Evolutionary conservation across 2,329 filamentous ascomycete species (phyloP).

Genomic region (Colletotrichum incanum): DNA sequence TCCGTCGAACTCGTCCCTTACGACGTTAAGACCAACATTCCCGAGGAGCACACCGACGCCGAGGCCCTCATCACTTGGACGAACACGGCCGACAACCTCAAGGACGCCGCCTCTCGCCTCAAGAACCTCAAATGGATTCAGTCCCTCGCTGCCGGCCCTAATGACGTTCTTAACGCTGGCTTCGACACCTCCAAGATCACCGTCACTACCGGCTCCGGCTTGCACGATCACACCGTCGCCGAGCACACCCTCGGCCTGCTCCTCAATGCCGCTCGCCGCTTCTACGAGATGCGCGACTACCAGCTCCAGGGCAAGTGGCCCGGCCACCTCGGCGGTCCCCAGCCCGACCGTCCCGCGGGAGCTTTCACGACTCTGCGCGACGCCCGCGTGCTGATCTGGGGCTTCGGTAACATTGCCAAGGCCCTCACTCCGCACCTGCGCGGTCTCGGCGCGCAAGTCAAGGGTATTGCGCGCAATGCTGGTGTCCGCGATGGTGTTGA

Average conservation of each 20-base stretch:
- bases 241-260: constrained; percentile 75
- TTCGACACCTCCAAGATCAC: constrained; percentile 67
- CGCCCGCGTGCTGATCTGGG: constrained; percentile 74
- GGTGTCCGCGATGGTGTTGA: constrained; percentile 73
- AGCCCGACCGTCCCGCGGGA: constrained; percentile 70
- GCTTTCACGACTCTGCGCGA: constrained; percentile 73
- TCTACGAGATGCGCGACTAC: constrained; percentile 75
- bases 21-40: constrained; percentile 70
- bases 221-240: constrained; percentile 76
- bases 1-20: constrained; percentile 71
- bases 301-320: constrained; percentile 73
- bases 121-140: constrained; percentile 76
- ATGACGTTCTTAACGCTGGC: constrained; percentile 74
- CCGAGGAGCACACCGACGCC: constrained; percentile 72
- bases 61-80: constrained; percentile 74
- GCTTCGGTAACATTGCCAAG: constrained; percentile 78
- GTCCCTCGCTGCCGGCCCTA: constrained; percentile 76
- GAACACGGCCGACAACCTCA: constrained; percentile 72
- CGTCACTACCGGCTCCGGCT: constrained; percentile 75
- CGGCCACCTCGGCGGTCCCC: constrained; percentile 72
- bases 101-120: constrained; percentile 69
- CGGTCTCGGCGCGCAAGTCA: constrained; percentile 71
- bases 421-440: constrained; percentile 69
- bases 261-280: constrained; percentile 68
- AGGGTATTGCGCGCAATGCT: constrained; percentile 68